Evolutionary conservation across 2,329 filamentous ascomycete species (phyloP).

Genomic region (Fusarium foetens): DNA sequence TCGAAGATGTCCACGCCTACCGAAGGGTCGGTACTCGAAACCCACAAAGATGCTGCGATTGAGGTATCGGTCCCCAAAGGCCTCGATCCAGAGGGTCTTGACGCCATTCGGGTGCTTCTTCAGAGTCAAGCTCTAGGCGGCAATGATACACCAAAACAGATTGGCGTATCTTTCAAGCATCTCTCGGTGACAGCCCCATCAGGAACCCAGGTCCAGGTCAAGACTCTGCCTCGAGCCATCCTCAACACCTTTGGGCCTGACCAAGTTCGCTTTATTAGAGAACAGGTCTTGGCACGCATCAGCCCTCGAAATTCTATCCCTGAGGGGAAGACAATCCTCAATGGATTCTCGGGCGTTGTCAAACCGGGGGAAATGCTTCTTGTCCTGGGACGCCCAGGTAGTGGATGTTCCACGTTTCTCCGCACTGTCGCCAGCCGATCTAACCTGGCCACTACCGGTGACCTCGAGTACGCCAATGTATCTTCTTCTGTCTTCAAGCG

Average conservation of each 20-base stretch:
- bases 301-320: neutral
- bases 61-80: neutral
- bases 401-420: conserved; percentile 80
- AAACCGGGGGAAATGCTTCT: neutral
- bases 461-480: neutral
- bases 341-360: neutral
- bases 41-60: neutral
- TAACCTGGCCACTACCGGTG: conserved; percentile 66
- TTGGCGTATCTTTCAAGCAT: neutral
- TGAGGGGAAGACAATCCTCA: neutral
- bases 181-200: neutral
- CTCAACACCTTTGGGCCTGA: neutral
- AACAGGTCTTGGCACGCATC: neutral
- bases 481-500: conserved; percentile 72
- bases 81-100: neutral
- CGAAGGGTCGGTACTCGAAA: neutral
- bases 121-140: neutral
- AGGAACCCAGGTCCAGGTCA: neutral
- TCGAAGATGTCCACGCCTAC: neutral
- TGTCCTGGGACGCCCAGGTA: conserved; percentile 73
- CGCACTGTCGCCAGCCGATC: conserved; percentile 80
- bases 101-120: neutral
- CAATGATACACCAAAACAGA: neutral
- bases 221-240: neutral
- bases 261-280: neutral